Percentiles rank a stretch among this genome's conserved stretches.
phyloP scores from a whole-genome alignment of 108 stramenopile species.

The Pseudonitzschia delicatissima region DNA sequence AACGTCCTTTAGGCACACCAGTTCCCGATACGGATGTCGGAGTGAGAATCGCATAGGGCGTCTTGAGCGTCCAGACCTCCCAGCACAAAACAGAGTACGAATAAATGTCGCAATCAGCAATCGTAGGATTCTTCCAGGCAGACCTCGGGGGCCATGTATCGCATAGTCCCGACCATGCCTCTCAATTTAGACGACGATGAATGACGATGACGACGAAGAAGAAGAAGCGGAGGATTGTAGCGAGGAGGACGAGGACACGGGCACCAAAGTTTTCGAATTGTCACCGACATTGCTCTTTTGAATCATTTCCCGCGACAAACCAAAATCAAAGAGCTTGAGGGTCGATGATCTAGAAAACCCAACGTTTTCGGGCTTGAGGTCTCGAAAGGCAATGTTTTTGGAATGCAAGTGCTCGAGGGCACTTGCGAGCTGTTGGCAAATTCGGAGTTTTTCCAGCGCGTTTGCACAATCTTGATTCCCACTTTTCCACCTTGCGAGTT shows the following conservation, averaged over 20 bases:
- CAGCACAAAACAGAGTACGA: constrained; percentile 60
- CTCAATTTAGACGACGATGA: too few species aligned
- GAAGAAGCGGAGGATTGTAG: too few species aligned
- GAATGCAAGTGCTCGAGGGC: constrained; percentile 67
- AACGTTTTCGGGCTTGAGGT: constrained; percentile 58
- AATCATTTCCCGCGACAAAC: constrained; percentile 68
- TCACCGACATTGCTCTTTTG: not conserved
- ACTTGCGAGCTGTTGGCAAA: constrained; percentile 40
- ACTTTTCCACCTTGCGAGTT: too few species aligned
- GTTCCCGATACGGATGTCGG: too few species aligned
- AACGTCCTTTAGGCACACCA: too few species aligned
- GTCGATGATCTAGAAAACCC: not conserved
- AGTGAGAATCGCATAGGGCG: too few species aligned
- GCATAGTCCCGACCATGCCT: constrained; percentile 57
- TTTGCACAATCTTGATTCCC: too few species aligned
- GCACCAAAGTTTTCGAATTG: too few species aligned
- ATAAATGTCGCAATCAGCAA: constrained; percentile 64
- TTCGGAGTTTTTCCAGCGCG: constrained; percentile 33
- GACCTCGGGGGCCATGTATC: constrained; percentile 80
- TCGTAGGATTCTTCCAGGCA: constrained; percentile 56
- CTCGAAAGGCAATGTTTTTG: constrained; percentile 58
- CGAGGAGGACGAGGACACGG: too few species aligned
- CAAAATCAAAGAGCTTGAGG: constrained; percentile 71
- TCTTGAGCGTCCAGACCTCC: constrained; percentile 59
- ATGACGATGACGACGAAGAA: too few species aligned